Evolutionary conservation across 2,329 filamentous ascomycete genomes (phyloP).

Genomic region (Ophiostoma populinum): DNA sequence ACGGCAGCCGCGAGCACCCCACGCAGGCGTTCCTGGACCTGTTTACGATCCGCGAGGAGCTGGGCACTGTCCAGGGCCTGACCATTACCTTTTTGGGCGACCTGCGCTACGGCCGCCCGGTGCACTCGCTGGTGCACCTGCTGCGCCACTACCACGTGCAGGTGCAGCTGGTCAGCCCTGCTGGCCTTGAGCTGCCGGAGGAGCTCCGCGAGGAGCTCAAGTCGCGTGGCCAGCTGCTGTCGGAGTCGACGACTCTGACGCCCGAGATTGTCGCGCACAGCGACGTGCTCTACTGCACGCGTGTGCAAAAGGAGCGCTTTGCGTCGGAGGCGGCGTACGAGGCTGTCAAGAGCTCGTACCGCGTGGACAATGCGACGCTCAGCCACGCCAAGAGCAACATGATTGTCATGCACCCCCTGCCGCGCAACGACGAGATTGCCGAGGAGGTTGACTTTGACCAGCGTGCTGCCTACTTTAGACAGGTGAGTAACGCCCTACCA

Average conservation of each 20-base stretch:
- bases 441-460: conserved; percentile 98
- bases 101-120: conserved; percentile 79
- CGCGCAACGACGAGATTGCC: conserved; percentile 79
- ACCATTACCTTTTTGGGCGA: conserved; percentile 95
- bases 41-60: conserved; percentile 94
- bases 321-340: conserved; percentile 67
- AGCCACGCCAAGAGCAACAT: conserved; percentile 85
- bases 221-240: conserved; percentile 56
- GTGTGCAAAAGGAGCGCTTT: conserved; percentile 94
- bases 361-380: conserved; percentile 79
- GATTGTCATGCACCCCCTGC: conserved; percentile 89
- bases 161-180: conserved; percentile 79
- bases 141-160: conserved; percentile 91
- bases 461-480: conserved; percentile 93
- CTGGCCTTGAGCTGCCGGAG: conserved; percentile 57
- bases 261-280: conserved; percentile 71
- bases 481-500: conserved; percentile 46
- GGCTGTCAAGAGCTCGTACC: conserved; percentile 69
- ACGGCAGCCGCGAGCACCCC: conserved; percentile 88
- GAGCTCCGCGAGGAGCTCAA: conserved; percentile 58
- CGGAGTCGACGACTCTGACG: conserved; percentile 63
- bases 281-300: conserved; percentile 92
- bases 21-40: conserved; percentile 96
- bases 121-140: conserved; percentile 87
- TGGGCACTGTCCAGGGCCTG: conserved; percentile 85